Conservation (phyloP, 2,329 filamentous ascomycete species). For the Apiospora kogelbergensis region DNA sequence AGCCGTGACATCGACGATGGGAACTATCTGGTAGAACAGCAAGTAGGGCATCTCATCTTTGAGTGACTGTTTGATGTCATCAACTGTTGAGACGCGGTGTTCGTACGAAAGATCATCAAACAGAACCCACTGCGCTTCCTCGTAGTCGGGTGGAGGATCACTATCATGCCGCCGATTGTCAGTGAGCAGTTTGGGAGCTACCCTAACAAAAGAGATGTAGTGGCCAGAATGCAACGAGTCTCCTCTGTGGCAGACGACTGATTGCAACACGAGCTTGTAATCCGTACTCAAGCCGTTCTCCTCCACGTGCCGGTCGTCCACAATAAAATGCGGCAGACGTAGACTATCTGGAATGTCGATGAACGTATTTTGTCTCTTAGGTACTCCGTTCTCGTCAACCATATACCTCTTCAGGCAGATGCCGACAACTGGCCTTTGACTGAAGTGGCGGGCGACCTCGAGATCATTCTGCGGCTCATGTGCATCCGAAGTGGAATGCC, state of each 20-base stretch:
- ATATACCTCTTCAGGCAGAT: conserved; percentile 92
- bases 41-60: conserved; percentile 91
- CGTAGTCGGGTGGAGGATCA: conserved; percentile 64
- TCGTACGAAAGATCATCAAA: conserved; percentile 81
- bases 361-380: conserved; percentile 73
- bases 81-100: conserved; percentile 71
- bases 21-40: conserved; percentile 91
- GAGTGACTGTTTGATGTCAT: conserved; percentile 74
- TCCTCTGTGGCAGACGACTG: conserved; percentile 89
- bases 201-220: conserved; percentile 83
- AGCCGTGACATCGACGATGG: conserved; percentile 69
- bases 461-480: conserved; percentile 63
- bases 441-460: conserved; percentile 87
- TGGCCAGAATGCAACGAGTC: conserved; percentile 85
- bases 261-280: conserved; percentile 90
- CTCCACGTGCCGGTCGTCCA: conserved; percentile 68
- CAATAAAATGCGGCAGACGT: conserved; percentile 87
- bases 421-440: conserved; percentile 80
- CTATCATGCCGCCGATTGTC: conserved; percentile 57
- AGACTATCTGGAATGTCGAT: conserved; percentile 85
- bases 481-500: conserved; percentile 66
- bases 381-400: conserved; percentile 67
- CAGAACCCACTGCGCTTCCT: conserved; percentile 79
- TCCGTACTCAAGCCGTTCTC: conserved; percentile 75
- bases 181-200: conserved; percentile 62